Conservation (phyloP, 176 grass and related monocot species). For the Paspalum notatum region DNA sequence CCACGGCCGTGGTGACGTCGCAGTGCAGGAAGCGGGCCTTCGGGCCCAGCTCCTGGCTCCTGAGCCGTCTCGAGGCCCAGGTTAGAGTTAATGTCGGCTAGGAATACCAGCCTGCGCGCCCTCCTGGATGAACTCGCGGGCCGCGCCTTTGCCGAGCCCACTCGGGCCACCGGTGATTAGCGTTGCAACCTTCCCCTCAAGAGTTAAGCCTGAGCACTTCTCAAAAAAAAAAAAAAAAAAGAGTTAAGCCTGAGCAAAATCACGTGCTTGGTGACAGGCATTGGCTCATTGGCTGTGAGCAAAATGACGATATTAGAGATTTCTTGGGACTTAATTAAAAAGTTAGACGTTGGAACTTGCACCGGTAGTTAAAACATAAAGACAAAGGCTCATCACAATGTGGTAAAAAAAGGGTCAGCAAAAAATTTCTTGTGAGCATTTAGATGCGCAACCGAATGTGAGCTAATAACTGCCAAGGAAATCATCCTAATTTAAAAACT, state of each 20-base stretch:
- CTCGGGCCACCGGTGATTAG: slow-evolving; percentile 74
- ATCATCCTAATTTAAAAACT: too few species aligned
- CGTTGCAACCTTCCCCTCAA: slow-evolving; percentile 65
- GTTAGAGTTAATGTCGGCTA: slow-evolving; percentile 54
- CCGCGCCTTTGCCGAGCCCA: slow-evolving; percentile 72
- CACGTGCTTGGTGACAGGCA: not conserved
- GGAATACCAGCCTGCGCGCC: slow-evolving; percentile 53
- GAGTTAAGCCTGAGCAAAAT: not conserved
- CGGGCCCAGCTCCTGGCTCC: slow-evolving; percentile 44
- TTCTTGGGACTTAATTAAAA: too few species aligned
- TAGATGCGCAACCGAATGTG: too few species aligned
- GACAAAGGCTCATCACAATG: too few species aligned
- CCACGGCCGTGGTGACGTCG: slow-evolving; percentile 71
- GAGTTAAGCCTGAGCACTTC: slow-evolving; percentile 33
- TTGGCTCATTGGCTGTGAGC: too few species aligned
- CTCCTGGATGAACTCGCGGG: slow-evolving; percentile 68
- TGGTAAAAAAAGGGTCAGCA: too few species aligned
- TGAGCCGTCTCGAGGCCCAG: slow-evolving; percentile 32
- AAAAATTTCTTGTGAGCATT: too few species aligned
- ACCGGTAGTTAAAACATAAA: too few species aligned
- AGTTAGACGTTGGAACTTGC: too few species aligned
- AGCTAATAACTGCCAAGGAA: too few species aligned
- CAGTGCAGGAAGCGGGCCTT: slow-evolving; percentile 61
- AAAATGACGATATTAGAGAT: too few species aligned
- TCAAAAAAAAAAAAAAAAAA: too few species aligned